Conservation (phyloP, 1,139 yeast species). For the Schizosaccharomyces versatilis region DNA sequence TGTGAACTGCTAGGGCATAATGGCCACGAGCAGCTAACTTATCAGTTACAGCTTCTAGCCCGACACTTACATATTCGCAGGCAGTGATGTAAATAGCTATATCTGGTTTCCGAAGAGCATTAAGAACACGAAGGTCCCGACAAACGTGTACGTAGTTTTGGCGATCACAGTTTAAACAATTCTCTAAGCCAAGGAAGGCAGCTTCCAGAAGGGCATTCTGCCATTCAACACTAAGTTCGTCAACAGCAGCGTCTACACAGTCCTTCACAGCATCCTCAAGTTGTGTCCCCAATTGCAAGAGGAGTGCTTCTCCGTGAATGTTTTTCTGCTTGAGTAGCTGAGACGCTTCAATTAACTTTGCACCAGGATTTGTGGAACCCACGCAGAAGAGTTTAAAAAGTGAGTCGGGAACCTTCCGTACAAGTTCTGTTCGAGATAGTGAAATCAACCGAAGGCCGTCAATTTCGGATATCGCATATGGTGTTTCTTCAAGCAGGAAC, state of each 20-base stretch:
- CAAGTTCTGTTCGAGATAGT: slow-evolving; percentile 33
- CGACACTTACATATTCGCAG: slow-evolving; percentile 26
- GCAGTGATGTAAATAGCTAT: slow-evolving; percentile 51
- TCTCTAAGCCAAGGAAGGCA: slow-evolving; percentile 69
- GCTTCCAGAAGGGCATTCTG: slow-evolving; percentile 64
- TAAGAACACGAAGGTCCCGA: slow-evolving; percentile 41
- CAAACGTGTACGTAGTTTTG: slow-evolving; percentile 40
- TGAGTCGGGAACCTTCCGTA: slow-evolving; percentile 39
- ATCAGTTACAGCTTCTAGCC: slow-evolving; percentile 29
- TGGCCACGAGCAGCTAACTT: slow-evolving; percentile 38
- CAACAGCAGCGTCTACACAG: slow-evolving; percentile 54
- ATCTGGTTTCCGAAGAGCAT: slow-evolving; percentile 39
- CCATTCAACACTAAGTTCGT: slow-evolving; percentile 55
- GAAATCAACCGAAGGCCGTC: slow-evolving; percentile 60
- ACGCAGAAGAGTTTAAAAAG: slow-evolving; percentile 48
- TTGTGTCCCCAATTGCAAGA: slow-evolving; percentile 34
- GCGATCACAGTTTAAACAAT: slow-evolving; percentile 28
- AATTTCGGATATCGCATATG: slow-evolving; percentile 28
- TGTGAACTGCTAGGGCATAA: slow-evolving; percentile 41
- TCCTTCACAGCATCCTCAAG: slow-evolving; percentile 42
- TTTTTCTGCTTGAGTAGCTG: slow-evolving; percentile 49
- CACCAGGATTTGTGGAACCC: slow-evolving; percentile 68
- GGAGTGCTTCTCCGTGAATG: slow-evolving; percentile 65
- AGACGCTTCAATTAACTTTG: slow-evolving; percentile 61
- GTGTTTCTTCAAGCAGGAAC: slow-evolving; percentile 25